Evolutionary conservation across 1,139 yeast species (phyloP), one percentile per base, ranked within the genome.

Genomic region (Blastobotrys buckinghamii): DNA sequence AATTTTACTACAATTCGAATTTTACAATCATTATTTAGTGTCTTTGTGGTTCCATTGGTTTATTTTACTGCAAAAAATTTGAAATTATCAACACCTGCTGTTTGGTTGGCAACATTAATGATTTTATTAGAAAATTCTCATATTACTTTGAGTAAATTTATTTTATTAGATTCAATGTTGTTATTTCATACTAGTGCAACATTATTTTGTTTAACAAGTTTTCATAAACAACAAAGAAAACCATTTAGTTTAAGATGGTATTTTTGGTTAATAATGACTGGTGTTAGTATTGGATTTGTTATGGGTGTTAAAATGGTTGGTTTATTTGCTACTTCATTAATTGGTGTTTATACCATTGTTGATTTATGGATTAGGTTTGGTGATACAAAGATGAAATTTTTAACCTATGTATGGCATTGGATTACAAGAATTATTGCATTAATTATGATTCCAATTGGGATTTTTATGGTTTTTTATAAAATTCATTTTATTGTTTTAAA

Each of bases 261-360:
- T 94, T 82, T 83, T 65, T 90, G 97, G 97, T 69, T 92, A 63
- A 45, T 75, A 5, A 59, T 82, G 16, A 80, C 94, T 1, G 98
- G 98, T 7, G 52, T 84, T 6, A 79, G 89, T 10, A 79, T 94
- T 55, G 99, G 98, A 0, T 86, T 96, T 65, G 97, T 90, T 13
- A 62, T 71, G 52, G 61, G 95, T 45, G 95, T 90, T 38, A 92
- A 92, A 69, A 88, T 96, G 97, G 97, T 92, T 19, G 98, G 98
- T 4, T 68, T 90, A 44, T 89, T 92, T 62, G 81, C 85, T 41
- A 94, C 96, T 9, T 76, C 79, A 0, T 70, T 90, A 22, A 85
- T 90, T 48, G 99, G 99, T 1, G 55, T 86, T n/a, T 92, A 89
- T 70, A 84, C 89, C 3, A 67, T 85, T 12, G 76, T 77, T 51